Base-by-base conservation (phyloP, 345 rosid genomes). In the Pugionium cornutum region DNA sequence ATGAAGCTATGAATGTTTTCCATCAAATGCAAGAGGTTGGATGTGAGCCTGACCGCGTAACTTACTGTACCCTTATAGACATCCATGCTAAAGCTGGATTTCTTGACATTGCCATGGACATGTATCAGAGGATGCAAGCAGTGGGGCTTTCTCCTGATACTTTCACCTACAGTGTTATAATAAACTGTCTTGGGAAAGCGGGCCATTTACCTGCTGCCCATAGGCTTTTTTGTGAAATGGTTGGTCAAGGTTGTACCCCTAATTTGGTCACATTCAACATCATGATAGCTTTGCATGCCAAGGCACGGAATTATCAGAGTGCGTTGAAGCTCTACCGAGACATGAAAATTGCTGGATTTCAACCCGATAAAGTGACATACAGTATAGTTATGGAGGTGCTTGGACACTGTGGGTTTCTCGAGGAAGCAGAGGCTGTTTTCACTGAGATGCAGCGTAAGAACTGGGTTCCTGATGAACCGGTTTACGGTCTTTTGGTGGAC, bases 381-480 rank as follows among this genome's bases (percentile, higher is more conserved):
- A 90, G 96, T 74, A 88, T 94, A 53, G 88, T 94, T 30, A 94
- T 94, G 99, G 99, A 94, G 82, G 99, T 83, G 68, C 96, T 94
- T 49, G 97, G 99, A 54, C 96, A 90, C 53, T 84, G 88, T 76
- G 99, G 97, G 28, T 78, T 67, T 80, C 95, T 90, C 11, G 90
- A 85, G 67, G 99, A 94, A 83, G 96, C 95, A 45, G 97, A 94
- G 76, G 86, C 78, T 50, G 78, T 90, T 78, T 94, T 90, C 50
- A 46, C 70, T 47, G 95, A 88, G 83, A 94, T 94, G 99, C 85
- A 81, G 63, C 76, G 62, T 65, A 90, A 84, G 77, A 84, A 83
- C 60, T 94, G 89, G 97, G 84, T 90, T 75, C 95, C 95, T 4
- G 97, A 94, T 77, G 99, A 94, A 45, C 99, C 89, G 7, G 99